phyloP scores from a whole-genome alignment of 2,329 filamentous ascomycete genomes.

The Sporothrix schenckii region DNA sequence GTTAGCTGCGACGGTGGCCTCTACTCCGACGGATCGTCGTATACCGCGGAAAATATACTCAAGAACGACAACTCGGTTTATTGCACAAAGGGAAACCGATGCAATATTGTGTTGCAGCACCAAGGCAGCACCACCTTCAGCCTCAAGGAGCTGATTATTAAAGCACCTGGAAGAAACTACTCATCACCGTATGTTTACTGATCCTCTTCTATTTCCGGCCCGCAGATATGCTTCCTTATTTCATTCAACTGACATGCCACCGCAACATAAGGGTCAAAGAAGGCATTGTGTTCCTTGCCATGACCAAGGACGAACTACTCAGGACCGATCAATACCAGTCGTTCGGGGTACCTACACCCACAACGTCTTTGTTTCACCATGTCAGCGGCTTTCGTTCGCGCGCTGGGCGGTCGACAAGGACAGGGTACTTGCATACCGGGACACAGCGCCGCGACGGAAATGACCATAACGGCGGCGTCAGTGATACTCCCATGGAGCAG shows the following conservation, averaged over 20 bases:
- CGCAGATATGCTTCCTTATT: not conserved
- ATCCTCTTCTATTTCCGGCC: not conserved
- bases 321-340: slow-evolving; percentile 72
- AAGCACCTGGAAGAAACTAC: slow-evolving; percentile 77
- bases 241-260: not conserved
- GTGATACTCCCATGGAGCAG: slow-evolving; percentile 39
- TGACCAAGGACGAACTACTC: slow-evolving; percentile 75
- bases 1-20: slow-evolving; percentile 85
- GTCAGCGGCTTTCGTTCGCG: not conserved
- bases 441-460: not conserved
- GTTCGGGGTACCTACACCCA: not conserved
- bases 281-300: slow-evolving; percentile 88
- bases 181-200: slow-evolving; percentile 74
- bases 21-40: slow-evolving; percentile 62
- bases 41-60: slow-evolving; percentile 79
- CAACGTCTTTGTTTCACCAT: slow-evolving; percentile 14
- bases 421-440: not conserved
- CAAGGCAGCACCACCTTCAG: slow-evolving; percentile 79
- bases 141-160: slow-evolving; percentile 83
- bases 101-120: slow-evolving; percentile 84
- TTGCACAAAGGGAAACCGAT: slow-evolving; percentile 83
- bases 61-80: slow-evolving; percentile 83
- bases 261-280: slow-evolving; percentile 69
- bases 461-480: not conserved
- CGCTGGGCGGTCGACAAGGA: not conserved